Evolutionary conservation across 768 basidiomycete genomes (phyloP).

Genomic region (Serendipita vermifera): DNA sequence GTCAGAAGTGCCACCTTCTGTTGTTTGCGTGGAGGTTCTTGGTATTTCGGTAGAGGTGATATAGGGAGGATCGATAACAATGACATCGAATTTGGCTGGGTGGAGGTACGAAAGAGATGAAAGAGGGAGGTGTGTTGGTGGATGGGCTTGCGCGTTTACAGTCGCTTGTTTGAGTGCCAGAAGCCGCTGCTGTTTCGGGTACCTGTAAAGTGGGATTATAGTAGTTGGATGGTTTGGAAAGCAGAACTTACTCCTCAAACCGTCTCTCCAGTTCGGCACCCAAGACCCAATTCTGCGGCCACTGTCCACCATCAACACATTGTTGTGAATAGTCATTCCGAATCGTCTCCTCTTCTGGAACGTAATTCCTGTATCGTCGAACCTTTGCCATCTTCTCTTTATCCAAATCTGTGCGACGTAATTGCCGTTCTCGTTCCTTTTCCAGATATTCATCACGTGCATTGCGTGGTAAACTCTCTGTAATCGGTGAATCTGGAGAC

Average conservation of each 20-base stretch:
- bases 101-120: constrained; percentile 43
- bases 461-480: background rate
- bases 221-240: constrained; percentile 7
- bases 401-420: constrained; percentile 34
- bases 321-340: constrained; percentile 87
- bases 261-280: constrained; percentile 79
- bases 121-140: constrained; percentile 59
- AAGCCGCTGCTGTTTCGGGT: constrained; percentile 84
- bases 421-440: background rate
- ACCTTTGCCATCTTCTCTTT: constrained; percentile 64
- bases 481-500: background rate
- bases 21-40: too few species aligned
- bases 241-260: constrained; percentile 80
- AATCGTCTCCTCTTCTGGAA: constrained; percentile 91
- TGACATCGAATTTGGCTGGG: constrained; percentile 68
- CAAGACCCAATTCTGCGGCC: constrained; percentile 88
- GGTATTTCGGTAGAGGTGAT: too few species aligned
- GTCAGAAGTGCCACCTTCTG: background rate
- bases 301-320: constrained; percentile 83
- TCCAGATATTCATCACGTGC: background rate
- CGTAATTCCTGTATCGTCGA: constrained; percentile 63
- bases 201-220: constrained; percentile 35
- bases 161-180: constrained; percentile 70
- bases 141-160: constrained; percentile 53
- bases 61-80: constrained; percentile 83